These are phyloP conservation scores for Juglanconis oblonga DNA, from an alignment of 2,329 filamentous ascomycete genomes.

Conservation along the genomic window DNA sequence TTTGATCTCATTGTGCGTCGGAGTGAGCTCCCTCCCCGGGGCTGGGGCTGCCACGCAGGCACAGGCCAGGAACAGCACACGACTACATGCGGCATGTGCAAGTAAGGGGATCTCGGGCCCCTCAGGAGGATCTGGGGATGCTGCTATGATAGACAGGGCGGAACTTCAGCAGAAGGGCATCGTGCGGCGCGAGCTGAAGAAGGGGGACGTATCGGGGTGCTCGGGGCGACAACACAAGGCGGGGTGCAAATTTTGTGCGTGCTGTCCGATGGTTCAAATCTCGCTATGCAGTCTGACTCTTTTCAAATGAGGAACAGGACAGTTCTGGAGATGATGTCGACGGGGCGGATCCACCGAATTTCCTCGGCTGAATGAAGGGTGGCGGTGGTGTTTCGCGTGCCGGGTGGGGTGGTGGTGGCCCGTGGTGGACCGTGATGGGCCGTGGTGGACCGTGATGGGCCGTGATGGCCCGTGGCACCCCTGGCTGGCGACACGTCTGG, in stretches of 20 bases:
- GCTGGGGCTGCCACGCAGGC: background rate
- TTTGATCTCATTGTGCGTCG: slow-evolving; percentile 3
- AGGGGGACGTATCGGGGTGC: background rate
- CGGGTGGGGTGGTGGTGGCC: too few species aligned
- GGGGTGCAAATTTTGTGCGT: background rate
- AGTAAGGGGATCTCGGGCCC: background rate
- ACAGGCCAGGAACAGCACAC: background rate
- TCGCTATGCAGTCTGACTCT: background rate
- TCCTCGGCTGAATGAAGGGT: background rate
- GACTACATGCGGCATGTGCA: background rate
- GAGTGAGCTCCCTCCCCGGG: background rate
- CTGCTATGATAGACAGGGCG: background rate
- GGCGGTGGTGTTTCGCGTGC: too few species aligned
- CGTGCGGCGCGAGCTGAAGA: too few species aligned
- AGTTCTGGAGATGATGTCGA: background rate
- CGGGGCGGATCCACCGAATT: background rate
- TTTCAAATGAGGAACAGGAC: background rate
- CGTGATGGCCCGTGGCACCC: too few species aligned
- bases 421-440: too few species aligned
- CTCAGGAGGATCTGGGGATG: background rate
- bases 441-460: too few species aligned
- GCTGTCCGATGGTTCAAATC: background rate
- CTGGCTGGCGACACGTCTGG: background rate
- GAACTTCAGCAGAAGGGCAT: too few species aligned
- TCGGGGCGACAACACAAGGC: background rate